Evolutionary conservation across 2,329 filamentous ascomycete genomes (phyloP), one percentile per base, ranked within the genome.

Genomic region (Phialophora expanda): DNA sequence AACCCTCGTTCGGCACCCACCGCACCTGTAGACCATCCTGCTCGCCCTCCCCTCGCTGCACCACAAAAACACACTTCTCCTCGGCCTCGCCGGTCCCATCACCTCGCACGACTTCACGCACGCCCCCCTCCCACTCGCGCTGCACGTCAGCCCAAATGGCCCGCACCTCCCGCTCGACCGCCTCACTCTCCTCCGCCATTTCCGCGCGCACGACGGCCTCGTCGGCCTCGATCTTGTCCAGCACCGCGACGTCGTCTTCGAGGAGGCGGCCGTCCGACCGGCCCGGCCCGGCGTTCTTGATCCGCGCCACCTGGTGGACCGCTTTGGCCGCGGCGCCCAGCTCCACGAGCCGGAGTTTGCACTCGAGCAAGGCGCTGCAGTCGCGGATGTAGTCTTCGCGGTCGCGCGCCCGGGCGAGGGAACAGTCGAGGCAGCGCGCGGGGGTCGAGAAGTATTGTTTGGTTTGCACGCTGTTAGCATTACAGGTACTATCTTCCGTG

Each of bases 361-460:
- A 3, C 17, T 41, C 26, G 26, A 50, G 61, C 11, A 61, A 28
- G n/a, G 46, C 48, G 56, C 53, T 30, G 4, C 9, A 8, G 46
- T 63, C 55, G 4, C 55, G 50, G 14, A 46, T 30, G 54, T 22
- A 55, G 20, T 26, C 26, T 48, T 66, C 59, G 8, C 57, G 22
- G 9, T 26, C 9, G 50, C 22, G 46, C 14, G 65, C 65, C 24
- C 32, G 28, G 4, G 50, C 12, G 11, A 66, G 34, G 7, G 65
- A 60, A 55, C 65, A 66, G 56, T 66, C 65, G 48, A 66, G 56
- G 32, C 65, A 66, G 9, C 56, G 55, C 34, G 20, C 17, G 3
- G 61, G 65, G 3, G 34, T 11, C 9, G 46, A 53, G 34, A 66
- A 53, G 65, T 46, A 66, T 30, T 66, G 50, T 0, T 44, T 22